These are phyloP conservation scores for Bipolaris zeicola DNA, from an alignment of 2,329 filamentous ascomycete species.

Conservation along the genomic window DNA sequence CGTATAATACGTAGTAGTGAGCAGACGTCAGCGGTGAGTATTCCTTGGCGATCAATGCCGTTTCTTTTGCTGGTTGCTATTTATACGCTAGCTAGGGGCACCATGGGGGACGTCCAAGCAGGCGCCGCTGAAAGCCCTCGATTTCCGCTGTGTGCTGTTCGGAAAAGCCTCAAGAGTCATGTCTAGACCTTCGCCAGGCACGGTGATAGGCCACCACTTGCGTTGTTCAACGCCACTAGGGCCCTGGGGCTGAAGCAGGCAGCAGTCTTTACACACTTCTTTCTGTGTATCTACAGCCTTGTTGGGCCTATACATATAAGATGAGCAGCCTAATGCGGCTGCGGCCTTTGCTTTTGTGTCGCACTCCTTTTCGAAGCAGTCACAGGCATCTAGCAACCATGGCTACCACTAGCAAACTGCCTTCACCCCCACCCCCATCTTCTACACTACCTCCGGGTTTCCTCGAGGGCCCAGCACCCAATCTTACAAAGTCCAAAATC, in stretches of 20 bases:
- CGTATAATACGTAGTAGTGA: not conserved
- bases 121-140: not conserved
- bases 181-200: not conserved
- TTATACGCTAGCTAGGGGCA: not conserved
- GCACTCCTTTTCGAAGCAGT: not conserved
- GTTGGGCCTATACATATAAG: conserved; percentile 1
- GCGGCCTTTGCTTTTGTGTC: not conserved
- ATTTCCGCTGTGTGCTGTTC: not conserved
- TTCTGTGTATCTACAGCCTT: not conserved
- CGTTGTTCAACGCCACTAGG: not conserved
- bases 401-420: not conserved
- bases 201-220: not conserved
- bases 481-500: conserved; percentile 57
- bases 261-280: conserved; percentile 1
- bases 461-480: conserved; percentile 53
- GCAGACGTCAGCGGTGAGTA: not conserved
- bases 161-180: not conserved
- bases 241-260: conserved; percentile 3
- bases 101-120: not conserved
- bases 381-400: not conserved
- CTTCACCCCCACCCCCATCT: conserved; percentile 16
- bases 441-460: conserved; percentile 56
- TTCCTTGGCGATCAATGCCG: not conserved
- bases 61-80: not conserved
- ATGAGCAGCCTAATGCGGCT: not conserved